Percentiles rank a stretch among this genome's conserved stretches.
These are phyloP conservation scores for Rhytidiadelphus loreus DNA, from an alignment of 225 moss, liverwort and hornwort genomes.

Conservation along the genomic window DNA sequence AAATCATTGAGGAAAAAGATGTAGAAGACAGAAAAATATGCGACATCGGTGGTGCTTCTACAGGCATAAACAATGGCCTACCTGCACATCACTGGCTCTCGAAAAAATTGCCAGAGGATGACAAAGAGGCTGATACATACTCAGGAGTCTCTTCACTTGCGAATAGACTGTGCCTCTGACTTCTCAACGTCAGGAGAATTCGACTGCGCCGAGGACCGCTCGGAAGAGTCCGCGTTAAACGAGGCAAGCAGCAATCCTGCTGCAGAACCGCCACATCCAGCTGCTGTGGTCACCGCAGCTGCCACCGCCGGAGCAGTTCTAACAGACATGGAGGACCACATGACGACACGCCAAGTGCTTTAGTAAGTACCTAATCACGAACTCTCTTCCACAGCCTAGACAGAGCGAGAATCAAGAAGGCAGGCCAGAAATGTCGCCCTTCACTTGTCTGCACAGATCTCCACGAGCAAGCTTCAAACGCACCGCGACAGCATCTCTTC, in stretches of 20 bases:
- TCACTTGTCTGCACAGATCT: neutral
- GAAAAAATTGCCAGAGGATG: neutral
- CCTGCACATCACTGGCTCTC: constrained; percentile 9
- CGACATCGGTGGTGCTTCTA: neutral
- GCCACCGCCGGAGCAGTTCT: constrained; percentile 29
- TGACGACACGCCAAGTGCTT: neutral
- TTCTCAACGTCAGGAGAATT: neutral
- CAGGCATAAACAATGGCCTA: neutral
- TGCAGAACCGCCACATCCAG: constrained; percentile 26
- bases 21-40: neutral
- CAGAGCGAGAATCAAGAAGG: neutral
- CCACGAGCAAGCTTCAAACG: neutral
- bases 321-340: constrained; percentile 24
- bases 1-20: neutral
- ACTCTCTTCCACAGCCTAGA: neutral
- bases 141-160: neutral
- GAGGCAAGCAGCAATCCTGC: constrained; percentile 30
- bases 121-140: neutral
- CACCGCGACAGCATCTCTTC: neutral
- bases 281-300: constrained; percentile 32
- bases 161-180: neutral
- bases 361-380: neutral
- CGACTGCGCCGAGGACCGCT: neutral
- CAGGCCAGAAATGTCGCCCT: neutral
- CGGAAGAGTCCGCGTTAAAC: neutral